Base-by-base conservation (phyloP, 768 basidiomycete genomes). In the Boletus reticulatus region DNA sequence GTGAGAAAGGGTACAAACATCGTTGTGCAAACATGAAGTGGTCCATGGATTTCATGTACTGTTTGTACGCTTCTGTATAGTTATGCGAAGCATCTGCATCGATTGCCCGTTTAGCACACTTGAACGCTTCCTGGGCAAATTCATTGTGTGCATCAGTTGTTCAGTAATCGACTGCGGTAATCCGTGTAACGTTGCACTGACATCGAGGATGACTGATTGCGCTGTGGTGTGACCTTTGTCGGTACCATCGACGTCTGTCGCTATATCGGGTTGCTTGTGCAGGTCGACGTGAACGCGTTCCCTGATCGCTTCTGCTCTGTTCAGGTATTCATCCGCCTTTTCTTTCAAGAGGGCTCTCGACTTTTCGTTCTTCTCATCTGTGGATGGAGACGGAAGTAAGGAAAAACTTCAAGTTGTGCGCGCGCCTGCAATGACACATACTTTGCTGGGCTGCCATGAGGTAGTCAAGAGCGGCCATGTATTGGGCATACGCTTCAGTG, bases 1-100 rank as follows among this genome's bases (percentile, higher is more conserved):
- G 20, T 8, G 10, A 10, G 12, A 29, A 55, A 42, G n/a, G 39
- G 43, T 16, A 69, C 66, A 20, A 62, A 94, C 93, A 94, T 73
- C 93, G 94, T 66, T 93, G 77, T 11, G 94, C 94, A 67, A 97
- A 89, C 89, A 97, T 92, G 75, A 98, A 98, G 72, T 95, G 97
- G 68, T 98, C 96, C 60, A 98, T 80, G 5, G 90, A 81, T 77
- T 96, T 96, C 77, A 88, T 87, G 74, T 96, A 95, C 55, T 85
- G 81, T 75, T 88, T 92, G 83, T 90, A 95, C n/a, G 94, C 94
- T 65, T 94, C 92, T 20, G 82, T 78, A 75, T 96, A 97, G 73
- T 94, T 89, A 73, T 87, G 87, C 72, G 89, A 91, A 55, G 81
- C 78, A 73, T 98, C 96, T 56, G 90, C 88, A 52, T 93, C 91